Conservation (phyloP, 106 monocot genomes). For the Posidonia australis region DNA sequence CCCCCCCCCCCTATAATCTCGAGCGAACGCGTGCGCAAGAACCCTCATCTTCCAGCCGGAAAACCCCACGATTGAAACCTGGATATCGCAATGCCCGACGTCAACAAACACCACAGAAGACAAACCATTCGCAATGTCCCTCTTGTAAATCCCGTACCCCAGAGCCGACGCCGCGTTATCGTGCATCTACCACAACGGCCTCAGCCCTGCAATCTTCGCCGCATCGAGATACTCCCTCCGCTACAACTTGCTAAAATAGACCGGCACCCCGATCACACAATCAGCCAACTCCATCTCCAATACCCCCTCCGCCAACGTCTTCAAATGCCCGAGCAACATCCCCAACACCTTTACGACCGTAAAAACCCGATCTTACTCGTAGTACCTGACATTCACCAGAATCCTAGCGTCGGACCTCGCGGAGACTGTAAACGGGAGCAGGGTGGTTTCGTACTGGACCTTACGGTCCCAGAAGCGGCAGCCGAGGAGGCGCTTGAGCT, state of each 20-base stretch:
- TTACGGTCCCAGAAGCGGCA: neutral
- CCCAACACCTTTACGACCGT: constrained; percentile 9
- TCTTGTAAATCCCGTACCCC: constrained; percentile 62
- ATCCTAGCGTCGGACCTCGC: neutral
- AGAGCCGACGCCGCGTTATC: constrained; percentile 67
- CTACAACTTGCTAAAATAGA: constrained; percentile 54
- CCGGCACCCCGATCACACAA: constrained; percentile 73
- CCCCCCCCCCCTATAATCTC: constrained; percentile 62
- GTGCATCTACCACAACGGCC: constrained; percentile 56
- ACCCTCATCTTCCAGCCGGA: constrained; percentile 45
- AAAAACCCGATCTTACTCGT: neutral
- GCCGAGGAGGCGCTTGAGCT: constrained; percentile 54
- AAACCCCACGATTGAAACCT: constrained; percentile 46
- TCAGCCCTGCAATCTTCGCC: constrained; percentile 64
- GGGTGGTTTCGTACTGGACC: constrained; percentile 12
- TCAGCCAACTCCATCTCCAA: constrained; percentile 29
- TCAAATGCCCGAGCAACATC: constrained; percentile 19
- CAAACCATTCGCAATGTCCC: neutral
- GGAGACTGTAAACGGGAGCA: constrained; percentile 12
- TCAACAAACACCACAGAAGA: constrained; percentile 55
- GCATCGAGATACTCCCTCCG: constrained; percentile 64
- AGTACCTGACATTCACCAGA: constrained; percentile 7
- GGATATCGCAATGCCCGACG: constrained; percentile 76
- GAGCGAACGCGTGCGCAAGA: constrained; percentile 52
- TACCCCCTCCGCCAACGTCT: constrained; percentile 44